Evolutionary conservation across 2,329 filamentous ascomycete species (phyloP), one percentile per base, ranked within the genome.

Genomic region (Fusarium lateritium): DNA sequence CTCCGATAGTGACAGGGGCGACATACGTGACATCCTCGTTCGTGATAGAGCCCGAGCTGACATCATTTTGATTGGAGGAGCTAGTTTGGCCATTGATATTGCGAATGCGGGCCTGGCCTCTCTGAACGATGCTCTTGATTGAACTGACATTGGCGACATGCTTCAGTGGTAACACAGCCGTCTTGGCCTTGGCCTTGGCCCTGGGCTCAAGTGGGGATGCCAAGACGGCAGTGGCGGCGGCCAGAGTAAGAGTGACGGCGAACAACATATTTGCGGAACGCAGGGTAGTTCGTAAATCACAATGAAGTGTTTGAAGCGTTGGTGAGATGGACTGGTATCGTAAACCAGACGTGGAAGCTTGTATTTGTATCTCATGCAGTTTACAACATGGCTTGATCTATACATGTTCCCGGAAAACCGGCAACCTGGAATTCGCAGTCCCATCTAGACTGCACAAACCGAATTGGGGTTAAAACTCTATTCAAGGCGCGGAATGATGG

Each of bases 341-440:
- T 10, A 5, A 11, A 13, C 5, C 10, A 31, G 28, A 31, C 28
- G 7, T 31, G 9, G 13, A 31, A 31, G 28, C 28, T 31, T 31
- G 28, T 31, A 31, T 31, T 31, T 31, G 10, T 31, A 31, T 31
- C 28, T 31, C 3, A 13, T 31, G 9, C 4, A 31, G 10, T 31
- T 13, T 11, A 31, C 10, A 13, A 13, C 2, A 31, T 31, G 28
- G 28, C 28, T 31, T 31, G 28, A 31, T 31, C 28, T 31, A 4
- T 42, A 26, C 24, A 26, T 51, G 38, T 40, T 13, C 24, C 26
- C 36, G 49, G 49, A n/a, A 52, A 52, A 43, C 10, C 49, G 49
- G 36, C 49, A 52, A n/a, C 10, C 5, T n/a, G 10, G 15, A 42
- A 31, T 10, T 31, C 10, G 13, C 5, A 31, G 28, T 31, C 28